Conservation (phyloP, 2,329 filamentous ascomycete species). For the Coniochaeta sp. region DNA sequence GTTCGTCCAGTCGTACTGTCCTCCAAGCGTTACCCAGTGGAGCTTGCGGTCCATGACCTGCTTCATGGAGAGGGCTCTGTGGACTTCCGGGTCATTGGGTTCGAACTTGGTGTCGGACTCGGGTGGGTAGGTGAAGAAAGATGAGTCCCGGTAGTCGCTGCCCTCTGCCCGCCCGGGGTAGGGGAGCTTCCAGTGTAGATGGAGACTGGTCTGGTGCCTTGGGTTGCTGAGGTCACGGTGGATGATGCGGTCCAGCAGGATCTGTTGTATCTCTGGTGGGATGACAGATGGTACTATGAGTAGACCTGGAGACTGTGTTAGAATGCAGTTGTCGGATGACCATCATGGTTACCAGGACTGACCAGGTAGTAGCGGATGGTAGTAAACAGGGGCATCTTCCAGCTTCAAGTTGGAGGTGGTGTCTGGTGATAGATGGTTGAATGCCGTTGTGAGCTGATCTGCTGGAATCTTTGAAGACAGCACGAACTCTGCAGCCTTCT, state of each 20-base stretch:
- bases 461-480: slow-evolving; percentile 34
- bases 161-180: slow-evolving; percentile 14
- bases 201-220: slow-evolving; percentile 75
- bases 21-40: slow-evolving; percentile 90
- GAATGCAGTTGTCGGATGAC: neutral
- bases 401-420: slow-evolving; percentile 21
- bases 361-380: slow-evolving; percentile 65
- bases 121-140: slow-evolving; percentile 48
- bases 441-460: slow-evolving; percentile 34
- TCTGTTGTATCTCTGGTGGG: slow-evolving; percentile 59
- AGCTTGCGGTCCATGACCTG: slow-evolving; percentile 73
- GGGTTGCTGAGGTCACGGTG: slow-evolving; percentile 59
- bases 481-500: slow-evolving; percentile 36
- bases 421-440: slow-evolving; percentile 30
- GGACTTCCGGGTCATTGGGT: slow-evolving; percentile 66
- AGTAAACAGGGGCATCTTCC: slow-evolving; percentile 45
- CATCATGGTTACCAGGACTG: no score
- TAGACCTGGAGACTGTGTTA: slow-evolving; percentile 51
- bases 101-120: slow-evolving; percentile 46
- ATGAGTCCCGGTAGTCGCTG: slow-evolving; percentile 17
- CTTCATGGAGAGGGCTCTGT: slow-evolving; percentile 63
- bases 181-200: slow-evolving; percentile 26
- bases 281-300: slow-evolving; percentile 70
- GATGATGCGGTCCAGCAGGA: slow-evolving; percentile 65
- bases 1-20: slow-evolving; percentile 93